These are phyloP conservation scores for Pichia sp. DNA, from an alignment of 1,139 yeast genomes.

Conservation along the genomic window DNA sequence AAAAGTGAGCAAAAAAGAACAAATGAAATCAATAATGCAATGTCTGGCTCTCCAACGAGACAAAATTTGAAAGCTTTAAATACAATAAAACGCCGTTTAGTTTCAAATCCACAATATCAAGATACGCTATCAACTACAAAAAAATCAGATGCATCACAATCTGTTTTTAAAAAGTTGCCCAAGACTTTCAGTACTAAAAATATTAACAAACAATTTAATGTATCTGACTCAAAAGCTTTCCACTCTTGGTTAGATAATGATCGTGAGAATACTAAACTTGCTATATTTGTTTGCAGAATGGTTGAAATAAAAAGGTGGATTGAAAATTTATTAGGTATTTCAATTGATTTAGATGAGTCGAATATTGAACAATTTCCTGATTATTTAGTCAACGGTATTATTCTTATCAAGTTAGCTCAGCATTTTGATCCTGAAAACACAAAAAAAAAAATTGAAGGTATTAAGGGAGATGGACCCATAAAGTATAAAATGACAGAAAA, in stretches of 20 bases:
- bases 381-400: constrained; percentile 73
- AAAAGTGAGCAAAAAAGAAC: constrained; percentile 25
- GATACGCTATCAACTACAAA: neutral
- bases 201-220: constrained; percentile 7
- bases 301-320: constrained; percentile 80
- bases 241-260: constrained; percentile 25
- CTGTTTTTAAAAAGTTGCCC: constrained; percentile 1
- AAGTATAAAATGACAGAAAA: constrained; percentile 38
- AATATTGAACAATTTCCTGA: constrained; percentile 45
- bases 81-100: constrained; percentile 25
- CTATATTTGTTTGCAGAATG: constrained; percentile 84
- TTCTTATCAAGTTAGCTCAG: constrained; percentile 72
- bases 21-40: constrained; percentile 27
- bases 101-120: neutral
- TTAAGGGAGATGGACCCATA: constrained; percentile 28
- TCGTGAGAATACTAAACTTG: constrained; percentile 29
- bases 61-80: constrained; percentile 28
- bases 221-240: constrained; percentile 6
- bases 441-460: constrained; percentile 29
- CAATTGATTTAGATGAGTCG: constrained; percentile 48
- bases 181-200: constrained; percentile 18
- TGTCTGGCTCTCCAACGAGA: constrained; percentile 30
- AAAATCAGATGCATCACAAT: neutral
- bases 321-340: constrained; percentile 48
- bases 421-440: constrained; percentile 64